These are phyloP conservation scores for Conticribra weissflogii DNA, from an alignment of 108 stramenopile species.

Conservation along the genomic window DNA sequence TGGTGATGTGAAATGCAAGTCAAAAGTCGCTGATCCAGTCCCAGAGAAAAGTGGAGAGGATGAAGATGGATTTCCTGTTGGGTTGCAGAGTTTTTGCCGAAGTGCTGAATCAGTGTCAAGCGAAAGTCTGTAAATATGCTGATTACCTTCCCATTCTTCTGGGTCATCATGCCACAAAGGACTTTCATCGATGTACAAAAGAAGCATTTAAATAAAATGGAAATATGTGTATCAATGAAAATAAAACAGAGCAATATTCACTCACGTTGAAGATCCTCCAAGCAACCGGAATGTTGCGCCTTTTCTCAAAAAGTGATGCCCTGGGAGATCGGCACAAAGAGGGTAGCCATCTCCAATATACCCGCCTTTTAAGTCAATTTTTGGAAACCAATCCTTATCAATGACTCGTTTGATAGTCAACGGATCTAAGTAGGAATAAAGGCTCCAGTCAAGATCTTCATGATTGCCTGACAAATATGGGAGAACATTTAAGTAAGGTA, in stretches of 20 bases:
- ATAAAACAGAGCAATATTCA: background rate
- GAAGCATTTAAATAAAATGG: background rate
- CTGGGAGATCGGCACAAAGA: conserved; percentile 50
- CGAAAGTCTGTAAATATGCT: conserved; percentile 13
- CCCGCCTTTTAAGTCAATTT: conserved; percentile 22
- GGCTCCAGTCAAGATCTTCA: conserved; percentile 32
- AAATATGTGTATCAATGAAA: background rate
- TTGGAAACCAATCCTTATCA: conserved; percentile 50
- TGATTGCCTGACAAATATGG: too few relatives aligned
- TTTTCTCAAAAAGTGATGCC: conserved; percentile 32
- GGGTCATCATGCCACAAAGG: conserved; percentile 15
- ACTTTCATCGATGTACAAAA: background rate
- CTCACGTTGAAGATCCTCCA: conserved; percentile 12
- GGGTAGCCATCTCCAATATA: conserved; percentile 53
- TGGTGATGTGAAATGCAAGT: conserved; percentile 23
- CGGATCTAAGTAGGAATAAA: conserved; percentile 43
- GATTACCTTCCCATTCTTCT: conserved; percentile 21
- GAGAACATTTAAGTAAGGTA: too few relatives aligned
- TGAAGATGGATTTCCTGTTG: conserved; percentile 4
- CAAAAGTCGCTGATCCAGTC: conserved; percentile 14
- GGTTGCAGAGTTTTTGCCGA: conserved; percentile 27
- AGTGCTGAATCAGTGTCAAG: conserved; percentile 24
- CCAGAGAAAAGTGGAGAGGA: conserved; percentile 13
- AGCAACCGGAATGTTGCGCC: conserved; percentile 37
- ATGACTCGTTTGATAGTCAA: conserved; percentile 25